Evolutionary conservation across 352 stramenopile species (phyloP).

Genomic region (Phytopythium oedochilum): DNA sequence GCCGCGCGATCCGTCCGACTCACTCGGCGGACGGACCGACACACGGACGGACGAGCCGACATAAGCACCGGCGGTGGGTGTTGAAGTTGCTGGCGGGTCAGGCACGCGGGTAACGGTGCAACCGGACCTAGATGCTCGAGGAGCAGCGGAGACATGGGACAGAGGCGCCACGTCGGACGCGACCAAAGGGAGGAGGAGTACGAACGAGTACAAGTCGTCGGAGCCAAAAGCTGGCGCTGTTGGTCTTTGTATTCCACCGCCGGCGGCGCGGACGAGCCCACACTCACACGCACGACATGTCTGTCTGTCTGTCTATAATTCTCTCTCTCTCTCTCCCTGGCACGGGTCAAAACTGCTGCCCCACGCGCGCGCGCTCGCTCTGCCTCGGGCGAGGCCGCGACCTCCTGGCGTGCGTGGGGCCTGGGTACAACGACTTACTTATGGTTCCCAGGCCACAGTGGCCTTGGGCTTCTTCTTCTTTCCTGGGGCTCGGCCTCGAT

Average conservation of each 20-base stretch:
- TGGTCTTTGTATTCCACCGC: not conserved
- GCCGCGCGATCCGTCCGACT: no score
- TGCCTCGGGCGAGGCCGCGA: no score
- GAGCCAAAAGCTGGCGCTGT: not conserved
- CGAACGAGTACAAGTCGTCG: not conserved
- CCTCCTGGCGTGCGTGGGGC: no score
- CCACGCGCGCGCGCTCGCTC: no score
- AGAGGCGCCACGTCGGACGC: no score
- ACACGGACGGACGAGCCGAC: no score
- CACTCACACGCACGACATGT: not conserved
- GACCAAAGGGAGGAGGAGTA: no score
- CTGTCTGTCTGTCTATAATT: slow-evolving; percentile 1
- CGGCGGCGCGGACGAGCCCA: not conserved
- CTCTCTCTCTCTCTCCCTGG: not conserved
- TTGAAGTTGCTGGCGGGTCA: not conserved
- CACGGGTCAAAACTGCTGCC: no score
- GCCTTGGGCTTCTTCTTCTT: slow-evolving; percentile 4
- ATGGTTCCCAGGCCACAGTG: not conserved
- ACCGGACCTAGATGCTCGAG: not conserved
- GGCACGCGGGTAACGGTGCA: not conserved
- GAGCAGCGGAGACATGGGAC: no score
- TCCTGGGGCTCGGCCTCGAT: not conserved
- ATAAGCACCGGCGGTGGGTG: no score
- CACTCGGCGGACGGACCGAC: no score
- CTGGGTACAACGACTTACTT: slow-evolving; percentile 4